Conservation (phyloP, 805 yeast species). For the Wickerhamiella bombiphila region DNA sequence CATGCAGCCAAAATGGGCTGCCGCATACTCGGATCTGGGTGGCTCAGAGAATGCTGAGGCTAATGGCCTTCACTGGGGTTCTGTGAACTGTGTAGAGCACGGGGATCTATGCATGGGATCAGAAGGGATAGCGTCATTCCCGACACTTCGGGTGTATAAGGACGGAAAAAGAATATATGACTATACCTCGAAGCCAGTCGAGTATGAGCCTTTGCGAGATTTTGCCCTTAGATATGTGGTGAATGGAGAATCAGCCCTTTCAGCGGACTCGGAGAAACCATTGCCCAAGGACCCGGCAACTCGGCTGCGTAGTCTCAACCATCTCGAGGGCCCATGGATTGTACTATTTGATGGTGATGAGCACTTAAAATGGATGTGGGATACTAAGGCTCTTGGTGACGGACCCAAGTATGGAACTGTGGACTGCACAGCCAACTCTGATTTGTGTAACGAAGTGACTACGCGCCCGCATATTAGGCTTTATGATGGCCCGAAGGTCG, state of each 20-base stretch:
- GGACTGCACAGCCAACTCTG: constrained; percentile 8
- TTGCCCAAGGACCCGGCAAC: constrained; percentile 1
- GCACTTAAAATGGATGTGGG: neutral
- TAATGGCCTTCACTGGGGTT: constrained; percentile 38
- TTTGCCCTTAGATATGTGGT: constrained; percentile 9
- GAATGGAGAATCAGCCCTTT: constrained; percentile 10
- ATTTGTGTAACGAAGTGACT: constrained; percentile 6
- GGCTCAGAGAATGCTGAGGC: constrained; percentile 27
- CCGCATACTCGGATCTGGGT: constrained; percentile 38
- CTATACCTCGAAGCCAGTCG: constrained; percentile 9
- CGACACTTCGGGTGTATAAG: constrained; percentile 50
- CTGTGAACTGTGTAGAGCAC: constrained; percentile 72
- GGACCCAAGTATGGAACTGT: constrained; percentile 10
- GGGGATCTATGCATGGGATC: constrained; percentile 75
- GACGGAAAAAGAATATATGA: constrained; percentile 22
- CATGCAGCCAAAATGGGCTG: constrained; percentile 73
- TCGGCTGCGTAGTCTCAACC: constrained; percentile 1
- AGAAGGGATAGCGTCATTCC: constrained; percentile 43
- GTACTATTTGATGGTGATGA: constrained; percentile 11
- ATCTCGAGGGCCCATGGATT: constrained; percentile 13
- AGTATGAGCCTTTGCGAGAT: constrained; percentile 7
- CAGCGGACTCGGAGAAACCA: neutral
- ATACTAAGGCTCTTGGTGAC: neutral
- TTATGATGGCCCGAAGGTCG: neutral
- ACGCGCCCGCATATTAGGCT: neutral